Base-by-base conservation (phyloP, 106 monocot species). In the Triglochin maritima region DNA sequence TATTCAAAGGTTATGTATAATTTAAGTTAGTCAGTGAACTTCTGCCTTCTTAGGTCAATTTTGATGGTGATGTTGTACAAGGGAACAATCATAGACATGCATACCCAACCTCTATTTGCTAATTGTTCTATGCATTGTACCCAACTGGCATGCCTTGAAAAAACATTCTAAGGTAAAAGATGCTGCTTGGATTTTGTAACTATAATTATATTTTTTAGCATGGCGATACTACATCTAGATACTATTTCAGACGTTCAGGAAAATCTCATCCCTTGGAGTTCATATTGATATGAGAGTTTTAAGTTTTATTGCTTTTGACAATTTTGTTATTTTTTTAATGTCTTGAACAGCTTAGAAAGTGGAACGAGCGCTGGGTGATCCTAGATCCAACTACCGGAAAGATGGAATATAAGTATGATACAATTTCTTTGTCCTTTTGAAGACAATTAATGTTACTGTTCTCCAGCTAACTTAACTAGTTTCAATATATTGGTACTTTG, bases 321-420 rank as follows among this genome's bases (percentile, higher is more conserved):
- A 8, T 12, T 3, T 55, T 9, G 8, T 3, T 4, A 55, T 59
- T 17, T 59, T 17, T 16, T 17, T 16, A 52, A 2, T 82, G 3
- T 15, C 17, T 72, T 65, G 47, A 54, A 69, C 90, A 96, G 96
- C 69, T 96, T 49, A 83, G 90, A 69, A 96, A 91, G 70, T 96
- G 91, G 96, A 96, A 96, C 75, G 90, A 91, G 50, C 72, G 96
- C 50, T 91, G 96, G 96, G 64, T 96, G 55, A 86, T 96, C 56
- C 67, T 96, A 69, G 96, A 96, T 51, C 91, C 96, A 46, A 91
- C 90, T 13, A 87, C 90, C 62, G 96, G 96, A 79, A 96, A 88
- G 72, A 91, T 96, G 96, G 96, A 96, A 74, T 96, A 96, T 82
- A 96, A 96, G 96, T 95, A 90, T 59, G 72, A 8, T 43, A 66